Base-by-base conservation (phyloP, 192 early-diverging fungal species). In the Linnemannia hyalina region DNA sequence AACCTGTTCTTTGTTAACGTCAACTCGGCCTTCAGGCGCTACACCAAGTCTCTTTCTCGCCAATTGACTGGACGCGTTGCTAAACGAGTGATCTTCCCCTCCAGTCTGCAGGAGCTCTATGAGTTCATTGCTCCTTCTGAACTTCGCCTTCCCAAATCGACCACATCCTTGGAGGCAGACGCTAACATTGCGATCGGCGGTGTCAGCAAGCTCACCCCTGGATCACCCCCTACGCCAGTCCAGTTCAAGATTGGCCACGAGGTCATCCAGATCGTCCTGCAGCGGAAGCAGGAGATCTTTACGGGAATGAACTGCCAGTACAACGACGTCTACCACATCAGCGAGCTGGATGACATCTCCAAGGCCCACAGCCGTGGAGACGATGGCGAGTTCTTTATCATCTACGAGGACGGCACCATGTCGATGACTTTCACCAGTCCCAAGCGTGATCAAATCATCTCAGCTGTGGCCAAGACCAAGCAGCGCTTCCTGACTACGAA, bases 281-380 rank as follows among this genome's bases (percentile, higher is more conserved):
- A 90, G 77, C 93, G 93, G 85, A 92, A 95, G 55, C 95, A 96
- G 83, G 96, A 98, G 57, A 88, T 93, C 41, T 82, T 98, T 38
- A 90, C 92, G 80, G 95, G 94, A 16, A 85, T 95, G 70, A 93
- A 84, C 73, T 92, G 94, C 57, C 91, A 93, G 70, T 91, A 96
- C 73, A 97, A 97, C 77, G 97, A 99, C 77, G 94, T 97, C 18
- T 96, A 93, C 81, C 95, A 96, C 77, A 96, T 98, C 46, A 92
- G 93, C 4, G 97, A 97, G 69, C 91, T 98, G 57, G 88, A 93
- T 11, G 96, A 97, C 46, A 85, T 96, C 55, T 86, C 90, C 47
- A 80, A 90, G 68, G 83, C 88, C 11, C 88, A 79, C 36, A 91
- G 93, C 55, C 88, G 91, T n/a, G 93, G 93, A 6, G 89, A 93